A percentile compares a stretch with the other conserved stretches of the same genome.
Evolutionary conservation across 225 moss, liverwort and hornwort species (phyloP).

Genomic region (Pleurozium schreberi): DNA sequence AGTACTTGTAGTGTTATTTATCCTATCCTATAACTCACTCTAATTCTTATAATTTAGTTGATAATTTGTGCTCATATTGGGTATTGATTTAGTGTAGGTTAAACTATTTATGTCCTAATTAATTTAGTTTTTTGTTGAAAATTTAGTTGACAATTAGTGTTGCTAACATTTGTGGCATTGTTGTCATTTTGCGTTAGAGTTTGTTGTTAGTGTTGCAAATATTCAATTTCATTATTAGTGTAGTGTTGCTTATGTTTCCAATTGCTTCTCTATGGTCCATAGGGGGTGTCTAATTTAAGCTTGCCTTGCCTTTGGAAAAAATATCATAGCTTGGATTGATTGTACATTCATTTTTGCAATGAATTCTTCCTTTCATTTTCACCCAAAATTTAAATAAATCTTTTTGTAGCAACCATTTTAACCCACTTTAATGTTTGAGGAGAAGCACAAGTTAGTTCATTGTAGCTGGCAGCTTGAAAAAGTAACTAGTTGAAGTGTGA

Average conservation of each 20-base stretch:
- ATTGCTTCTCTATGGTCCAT: fast-evolving
- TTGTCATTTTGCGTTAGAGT: neutral
- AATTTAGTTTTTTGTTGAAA: neutral
- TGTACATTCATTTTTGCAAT: neutral
- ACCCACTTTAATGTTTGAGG: too few relatives aligned
- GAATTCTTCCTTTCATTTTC: neutral
- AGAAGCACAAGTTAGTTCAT: too few relatives aligned
- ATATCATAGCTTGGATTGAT: neutral
- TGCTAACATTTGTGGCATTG: neutral
- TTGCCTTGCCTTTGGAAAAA: neutral
- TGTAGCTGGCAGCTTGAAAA: fast-evolving
- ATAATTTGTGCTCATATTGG: neutral
- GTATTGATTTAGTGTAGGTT: neutral
- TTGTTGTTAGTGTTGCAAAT: neutral
- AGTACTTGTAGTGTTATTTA: neutral
- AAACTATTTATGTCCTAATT: too few relatives aligned
- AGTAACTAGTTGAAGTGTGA: neutral
- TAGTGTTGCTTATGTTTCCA: neutral
- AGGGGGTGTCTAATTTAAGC: fast-evolving
- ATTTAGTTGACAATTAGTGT: neutral
- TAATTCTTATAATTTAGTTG: neutral
- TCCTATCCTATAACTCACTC: neutral
- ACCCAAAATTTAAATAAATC: neutral
- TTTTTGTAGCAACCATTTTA: neutral
- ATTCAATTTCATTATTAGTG: neutral